These are phyloP conservation scores for Alectoria sarmentosa DNA, from an alignment of 495 filamentous ascomycete species.

Conservation along the genomic window DNA sequence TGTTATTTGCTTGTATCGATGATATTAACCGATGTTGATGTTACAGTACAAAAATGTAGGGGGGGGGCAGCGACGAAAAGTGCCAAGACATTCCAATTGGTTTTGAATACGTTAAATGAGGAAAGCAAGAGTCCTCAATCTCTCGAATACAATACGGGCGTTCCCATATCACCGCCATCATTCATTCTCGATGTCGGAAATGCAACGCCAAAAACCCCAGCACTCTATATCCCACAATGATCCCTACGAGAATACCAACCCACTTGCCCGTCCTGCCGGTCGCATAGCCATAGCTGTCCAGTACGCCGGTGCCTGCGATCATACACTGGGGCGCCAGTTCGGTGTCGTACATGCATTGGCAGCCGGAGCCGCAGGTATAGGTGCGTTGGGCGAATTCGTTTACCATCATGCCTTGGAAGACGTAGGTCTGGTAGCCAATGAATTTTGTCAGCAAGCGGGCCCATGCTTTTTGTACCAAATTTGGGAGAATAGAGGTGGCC, in stretches of 20 bases:
- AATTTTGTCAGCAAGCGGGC: neutral
- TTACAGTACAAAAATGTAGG: no score
- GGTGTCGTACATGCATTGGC: conserved; percentile 63
- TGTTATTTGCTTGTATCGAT: no score
- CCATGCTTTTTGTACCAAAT: conserved; percentile 20
- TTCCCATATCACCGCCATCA: no score
- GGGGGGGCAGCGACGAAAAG: no score
- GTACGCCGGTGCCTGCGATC: conserved; percentile 60
- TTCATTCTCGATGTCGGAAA: neutral
- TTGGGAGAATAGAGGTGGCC: neutral
- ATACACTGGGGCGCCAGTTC: conserved; percentile 54
- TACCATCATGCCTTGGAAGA: conserved; percentile 88
- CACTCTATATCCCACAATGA: no score
- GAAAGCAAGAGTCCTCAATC: no score
- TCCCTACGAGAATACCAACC: conserved; percentile 68
- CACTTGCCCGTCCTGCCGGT: conserved; percentile 57
- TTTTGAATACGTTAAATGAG: no score
- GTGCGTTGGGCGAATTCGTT: conserved; percentile 63
- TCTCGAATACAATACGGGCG: no score
- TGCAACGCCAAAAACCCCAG: conserved; percentile 24
- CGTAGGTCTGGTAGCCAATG: conserved; percentile 43
- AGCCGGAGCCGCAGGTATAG: conserved; percentile 50
- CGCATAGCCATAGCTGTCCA: conserved; percentile 60
- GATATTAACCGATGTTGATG: no score
- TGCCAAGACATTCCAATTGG: no score